Percentiles rank a stretch among this genome's conserved stretches.
phyloP scores from a whole-genome alignment of 257 asterid genomes.

The Plantago elongata region DNA sequence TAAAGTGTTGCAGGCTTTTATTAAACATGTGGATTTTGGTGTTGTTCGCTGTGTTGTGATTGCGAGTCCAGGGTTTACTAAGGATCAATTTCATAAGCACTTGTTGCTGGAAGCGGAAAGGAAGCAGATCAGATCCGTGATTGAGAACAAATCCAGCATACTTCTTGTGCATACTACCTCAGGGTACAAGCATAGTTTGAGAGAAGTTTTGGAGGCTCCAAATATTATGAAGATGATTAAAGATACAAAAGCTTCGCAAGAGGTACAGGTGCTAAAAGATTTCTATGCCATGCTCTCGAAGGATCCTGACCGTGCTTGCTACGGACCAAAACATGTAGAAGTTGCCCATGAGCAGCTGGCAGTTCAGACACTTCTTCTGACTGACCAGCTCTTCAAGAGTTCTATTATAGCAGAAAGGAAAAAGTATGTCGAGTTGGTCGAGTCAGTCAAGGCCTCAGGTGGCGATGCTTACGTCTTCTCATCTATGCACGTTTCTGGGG shows the following conservation, averaged over 20 bases:
- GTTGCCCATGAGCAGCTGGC: conserved; percentile 98
- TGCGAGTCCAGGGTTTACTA: conserved; percentile 99
- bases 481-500: conserved; percentile 95
- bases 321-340: conserved; percentile 96
- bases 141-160: conserved; percentile 92
- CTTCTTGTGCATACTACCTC: conserved; percentile 90
- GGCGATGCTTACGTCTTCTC: conserved; percentile 84
- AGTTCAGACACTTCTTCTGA: conserved; percentile 85
- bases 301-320: conserved; percentile 90
- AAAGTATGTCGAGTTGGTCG: conserved; percentile 68
- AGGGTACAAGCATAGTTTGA: conserved; percentile 91
- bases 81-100: conserved; percentile 95
- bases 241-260: conserved; percentile 97
- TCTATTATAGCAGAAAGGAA: conserved; percentile 63
- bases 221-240: conserved; percentile 83
- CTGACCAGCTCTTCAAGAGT: conserved; percentile 89
- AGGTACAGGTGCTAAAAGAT: conserved; percentile 87
- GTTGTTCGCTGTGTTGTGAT: conserved; percentile 92
- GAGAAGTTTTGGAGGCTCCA: conserved; percentile 95
- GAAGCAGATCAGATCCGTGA: conserved; percentile 74
- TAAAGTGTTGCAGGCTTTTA: conserved; percentile 74
- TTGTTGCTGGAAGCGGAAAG: conserved; percentile 94
- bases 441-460: conserved; percentile 75
- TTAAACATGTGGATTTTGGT: conserved; percentile 74
- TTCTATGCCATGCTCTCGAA: conserved; percentile 89